These are phyloP conservation scores for Termitomyces sp. DNA, from an alignment of 768 basidiomycete species.

Conservation along the genomic window DNA sequence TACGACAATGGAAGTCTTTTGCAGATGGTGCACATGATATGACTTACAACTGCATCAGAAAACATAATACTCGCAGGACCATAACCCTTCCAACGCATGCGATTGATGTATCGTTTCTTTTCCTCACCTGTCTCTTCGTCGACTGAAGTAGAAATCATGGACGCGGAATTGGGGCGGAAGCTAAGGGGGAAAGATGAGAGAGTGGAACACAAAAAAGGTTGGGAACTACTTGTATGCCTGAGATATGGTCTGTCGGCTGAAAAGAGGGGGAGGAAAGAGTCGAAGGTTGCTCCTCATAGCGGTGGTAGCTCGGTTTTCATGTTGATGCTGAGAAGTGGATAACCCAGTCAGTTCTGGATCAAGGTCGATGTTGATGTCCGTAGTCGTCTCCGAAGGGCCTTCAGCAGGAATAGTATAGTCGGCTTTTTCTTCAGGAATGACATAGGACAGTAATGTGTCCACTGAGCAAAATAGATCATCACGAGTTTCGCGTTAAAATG, in stretches of 20 bases:
- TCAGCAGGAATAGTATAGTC: conserved; percentile 43
- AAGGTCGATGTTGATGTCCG: conserved; percentile 35
- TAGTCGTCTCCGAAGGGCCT: conserved; percentile 14
- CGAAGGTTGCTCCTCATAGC: conserved; percentile 54
- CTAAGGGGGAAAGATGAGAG: conserved; percentile 28
- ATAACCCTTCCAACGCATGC: conserved; percentile 81
- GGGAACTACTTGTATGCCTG: conserved; percentile 70
- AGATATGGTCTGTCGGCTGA: conserved; percentile 76
- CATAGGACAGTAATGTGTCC: conserved; percentile 65
- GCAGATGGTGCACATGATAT: neutral
- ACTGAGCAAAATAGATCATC: conserved; percentile 40
- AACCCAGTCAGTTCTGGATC: conserved; percentile 41
- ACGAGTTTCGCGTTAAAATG: neutral
- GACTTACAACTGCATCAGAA: conserved; percentile 47
- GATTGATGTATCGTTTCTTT: conserved; percentile 78
- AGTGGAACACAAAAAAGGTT: neutral
- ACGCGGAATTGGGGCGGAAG: conserved; percentile 75
- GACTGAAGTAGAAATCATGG: conserved; percentile 59
- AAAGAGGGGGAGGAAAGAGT: conserved; percentile 84
- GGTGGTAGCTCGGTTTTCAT: conserved; percentile 6
- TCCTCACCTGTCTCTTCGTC: conserved; percentile 80
- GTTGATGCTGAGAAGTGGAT: conserved; percentile 9
- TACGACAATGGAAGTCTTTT: neutral
- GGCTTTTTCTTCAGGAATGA: conserved; percentile 62
- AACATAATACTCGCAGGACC: conserved; percentile 72